phyloP scores from a whole-genome alignment of 148 eudicot genomes.

The Chenopodium album region DNA sequence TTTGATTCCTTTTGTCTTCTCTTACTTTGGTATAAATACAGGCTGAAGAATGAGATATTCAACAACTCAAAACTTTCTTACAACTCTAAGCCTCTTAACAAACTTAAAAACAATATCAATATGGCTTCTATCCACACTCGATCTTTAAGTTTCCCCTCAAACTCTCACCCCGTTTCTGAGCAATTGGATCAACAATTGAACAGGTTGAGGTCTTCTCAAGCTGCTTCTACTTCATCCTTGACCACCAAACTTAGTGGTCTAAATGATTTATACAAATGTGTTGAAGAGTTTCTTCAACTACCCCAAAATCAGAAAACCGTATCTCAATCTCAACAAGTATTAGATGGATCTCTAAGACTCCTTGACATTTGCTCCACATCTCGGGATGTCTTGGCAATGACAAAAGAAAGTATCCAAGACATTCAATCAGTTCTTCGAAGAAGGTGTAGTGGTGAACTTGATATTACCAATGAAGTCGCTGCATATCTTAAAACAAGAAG shows the following conservation, averaged over 20 bases:
- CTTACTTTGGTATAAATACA: constrained; percentile 14
- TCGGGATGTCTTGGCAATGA: constrained; percentile 27
- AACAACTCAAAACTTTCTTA: constrained; percentile 8
- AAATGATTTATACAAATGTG: constrained; percentile 20
- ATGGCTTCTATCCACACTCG: constrained; percentile 30
- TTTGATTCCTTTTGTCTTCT: constrained; percentile 25
- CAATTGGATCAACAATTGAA: constrained; percentile 23
- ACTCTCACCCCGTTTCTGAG: constrained; percentile 15
- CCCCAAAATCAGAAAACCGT: constrained; percentile 14
- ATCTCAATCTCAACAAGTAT: constrained; percentile 10
- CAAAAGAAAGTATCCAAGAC: constrained; percentile 26
- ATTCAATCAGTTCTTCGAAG: constrained; percentile 39
- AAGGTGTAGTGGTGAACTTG: constrained; percentile 26
- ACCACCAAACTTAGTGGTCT: constrained; percentile 22
- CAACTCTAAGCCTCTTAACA: neutral
- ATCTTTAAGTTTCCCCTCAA: constrained; percentile 31
- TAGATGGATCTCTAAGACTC: constrained; percentile 37
- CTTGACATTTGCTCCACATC: constrained; percentile 35
- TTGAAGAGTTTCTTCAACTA: constrained; percentile 34
- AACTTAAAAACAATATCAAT: neutral
- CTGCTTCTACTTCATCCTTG: constrained; percentile 31
- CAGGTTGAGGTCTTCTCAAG: constrained; percentile 31
- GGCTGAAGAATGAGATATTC: neutral
- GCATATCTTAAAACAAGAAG: constrained; percentile 20
- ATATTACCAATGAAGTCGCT: constrained; percentile 6